Conservation (phyloP, 176 grass and related monocot genomes). For the Bromus sterilis region DNA sequence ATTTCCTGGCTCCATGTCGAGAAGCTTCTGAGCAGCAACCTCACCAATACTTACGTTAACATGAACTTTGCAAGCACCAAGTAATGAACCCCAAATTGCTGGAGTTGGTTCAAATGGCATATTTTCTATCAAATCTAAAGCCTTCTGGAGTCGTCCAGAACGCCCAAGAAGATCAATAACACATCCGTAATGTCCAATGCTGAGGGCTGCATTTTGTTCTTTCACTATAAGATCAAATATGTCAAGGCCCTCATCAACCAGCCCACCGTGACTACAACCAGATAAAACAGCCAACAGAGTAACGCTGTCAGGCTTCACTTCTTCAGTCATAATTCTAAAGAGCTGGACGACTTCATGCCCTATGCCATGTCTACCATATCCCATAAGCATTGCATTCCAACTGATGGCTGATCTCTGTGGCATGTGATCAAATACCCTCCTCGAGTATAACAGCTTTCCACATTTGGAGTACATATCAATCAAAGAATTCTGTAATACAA, state of each 20-base stretch:
- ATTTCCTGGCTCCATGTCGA: conserved; percentile 63
- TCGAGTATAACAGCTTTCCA: conserved; percentile 53
- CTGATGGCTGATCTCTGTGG: conserved; percentile 53
- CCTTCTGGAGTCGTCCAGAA: conserved; percentile 51
- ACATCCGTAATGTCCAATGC: conserved; percentile 57
- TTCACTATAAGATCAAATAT: conserved; percentile 52
- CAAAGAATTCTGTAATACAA: conserved; percentile 67
- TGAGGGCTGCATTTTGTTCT: conserved; percentile 37
- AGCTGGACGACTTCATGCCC: conserved; percentile 42
- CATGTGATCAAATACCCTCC: conserved; percentile 62
- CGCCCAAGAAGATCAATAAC: conserved; percentile 78
- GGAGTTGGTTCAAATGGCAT: conserved; percentile 67
- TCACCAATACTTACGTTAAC: conserved; percentile 44
- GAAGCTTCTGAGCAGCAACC: conserved; percentile 56
- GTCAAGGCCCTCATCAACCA: conserved; percentile 57
- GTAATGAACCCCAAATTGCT: conserved; percentile 66
- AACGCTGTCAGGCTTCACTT: conserved; percentile 55
- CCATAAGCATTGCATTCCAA: conserved; percentile 68
- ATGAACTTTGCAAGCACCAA: conserved; percentile 71
- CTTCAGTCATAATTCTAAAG: conserved; percentile 44
- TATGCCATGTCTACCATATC: conserved; percentile 72
- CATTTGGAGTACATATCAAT: conserved; percentile 84
- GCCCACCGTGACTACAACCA: conserved; percentile 59
- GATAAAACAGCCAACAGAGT: conserved; percentile 59
- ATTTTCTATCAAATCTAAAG: conserved; percentile 36